Evolutionary conservation across 306 rosid genomes (phyloP).

Genomic region (Acacia crassicarpa): DNA sequence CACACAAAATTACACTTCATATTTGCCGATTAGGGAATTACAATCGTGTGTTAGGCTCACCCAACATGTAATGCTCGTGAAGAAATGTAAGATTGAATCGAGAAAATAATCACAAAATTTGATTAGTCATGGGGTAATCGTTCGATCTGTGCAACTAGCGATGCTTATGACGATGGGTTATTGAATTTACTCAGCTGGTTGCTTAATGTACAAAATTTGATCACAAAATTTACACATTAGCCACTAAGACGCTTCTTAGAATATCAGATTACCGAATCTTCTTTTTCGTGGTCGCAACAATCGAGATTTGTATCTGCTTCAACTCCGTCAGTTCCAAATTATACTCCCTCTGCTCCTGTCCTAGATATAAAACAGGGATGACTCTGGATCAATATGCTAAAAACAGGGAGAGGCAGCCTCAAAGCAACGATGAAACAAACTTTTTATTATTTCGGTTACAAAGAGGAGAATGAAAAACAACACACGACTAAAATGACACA

Average conservation of each 20-base stretch:
- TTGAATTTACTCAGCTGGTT: too few species aligned
- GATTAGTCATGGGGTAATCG: not conserved
- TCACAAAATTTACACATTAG: too few species aligned
- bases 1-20: not conserved
- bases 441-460: not conserved
- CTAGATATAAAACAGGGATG: too few species aligned
- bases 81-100: constrained; percentile 25
- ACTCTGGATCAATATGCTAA: not conserved
- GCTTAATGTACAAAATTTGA: too few species aligned
- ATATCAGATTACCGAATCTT: not conserved
- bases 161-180: not conserved
- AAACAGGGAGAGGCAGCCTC: not conserved
- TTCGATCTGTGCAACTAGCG: not conserved
- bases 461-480: not conserved
- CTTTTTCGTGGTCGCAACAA: not conserved
- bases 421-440: not conserved
- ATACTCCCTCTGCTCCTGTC: too few species aligned
- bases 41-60: not conserved
- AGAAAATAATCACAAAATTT: not conserved
- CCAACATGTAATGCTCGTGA: constrained; percentile 19
- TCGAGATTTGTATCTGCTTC: not conserved
- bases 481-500: not conserved
- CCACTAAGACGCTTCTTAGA: too few species aligned
- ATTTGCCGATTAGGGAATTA: constrained; percentile 14
- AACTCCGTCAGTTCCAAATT: not conserved